Base-by-base conservation (phyloP, 306 rosid species). In the Begonia peltatifolia region DNA sequence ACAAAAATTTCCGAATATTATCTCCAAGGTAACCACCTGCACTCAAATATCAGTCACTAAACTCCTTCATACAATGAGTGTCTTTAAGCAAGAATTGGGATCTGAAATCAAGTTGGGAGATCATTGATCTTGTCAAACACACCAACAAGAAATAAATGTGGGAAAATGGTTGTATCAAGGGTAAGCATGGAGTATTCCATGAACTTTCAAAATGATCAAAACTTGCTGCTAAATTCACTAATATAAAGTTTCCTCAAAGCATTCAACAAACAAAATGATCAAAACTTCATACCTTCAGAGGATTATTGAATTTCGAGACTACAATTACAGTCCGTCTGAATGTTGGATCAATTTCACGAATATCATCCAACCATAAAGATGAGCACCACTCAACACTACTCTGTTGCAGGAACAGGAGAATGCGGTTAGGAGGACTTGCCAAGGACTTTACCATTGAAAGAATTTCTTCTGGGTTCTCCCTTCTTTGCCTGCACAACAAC, bases 381-480 rank as follows among this genome's bases (percentile, higher is more conserved):
- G 97, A 90, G 75, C 97, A 90, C 95, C 97, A 90, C 72, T 90
- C 97, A 1, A 90, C 97, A 41, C 97, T 85, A 66, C 97, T 90
- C 61, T 90, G 97, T 71, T 90, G 97, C 55, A 90, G 97, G 58
- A 90, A 90, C 77, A 90, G 41, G 38, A 90, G 79, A 46, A 90
- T 80, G 46, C 97, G 97, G 58, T 90, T 79, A 38, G 97, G 95
- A 62, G 97, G 97, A 67, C 84, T 71, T 57, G 95, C 97, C 70
- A 82, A 62, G 20, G 94, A 71, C 77, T 90, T 85, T 63, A 90
- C 97, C 97, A 90, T 90, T 9, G 87, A 76, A 63, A 90, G 87
- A 68, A 90, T 90, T 66, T 85, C 94, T n/a, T 80, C 80, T 95
- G 2, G 95, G 97, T 49, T 90, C 97, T 48, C 94, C 97, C 73